Evolutionary conservation across 2,329 filamentous ascomycete genomes (phyloP).

Genomic region (Phialemoniopsis sp.): DNA sequence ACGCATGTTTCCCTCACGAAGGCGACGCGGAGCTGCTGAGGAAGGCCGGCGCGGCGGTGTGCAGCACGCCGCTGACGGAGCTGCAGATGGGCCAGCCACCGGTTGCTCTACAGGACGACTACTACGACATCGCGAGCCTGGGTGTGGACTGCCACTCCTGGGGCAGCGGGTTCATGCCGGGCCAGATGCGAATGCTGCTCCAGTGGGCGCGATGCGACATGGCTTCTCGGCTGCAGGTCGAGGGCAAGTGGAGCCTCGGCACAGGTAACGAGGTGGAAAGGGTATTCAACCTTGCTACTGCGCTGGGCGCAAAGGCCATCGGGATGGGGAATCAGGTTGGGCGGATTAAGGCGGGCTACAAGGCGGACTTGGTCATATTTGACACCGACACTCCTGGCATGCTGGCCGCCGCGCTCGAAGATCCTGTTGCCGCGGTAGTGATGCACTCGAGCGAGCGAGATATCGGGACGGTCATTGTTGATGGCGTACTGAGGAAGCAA

Average conservation of each 20-base stretch:
- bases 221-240: constrained; percentile 19
- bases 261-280: constrained; percentile 29
- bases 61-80: constrained; percentile 44
- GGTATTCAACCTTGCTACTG: constrained; percentile 43
- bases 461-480: constrained; percentile 35
- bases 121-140: constrained; percentile 21
- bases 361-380: constrained; percentile 45
- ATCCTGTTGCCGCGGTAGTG: constrained; percentile 36
- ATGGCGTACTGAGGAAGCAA: constrained; percentile 31
- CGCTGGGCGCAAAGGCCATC: constrained; percentile 37
- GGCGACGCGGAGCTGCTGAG: constrained; percentile 28
- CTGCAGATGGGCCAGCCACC: constrained; percentile 39
- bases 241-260: constrained; percentile 15
- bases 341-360: constrained; percentile 36
- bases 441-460: constrained; percentile 34
- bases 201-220: constrained; percentile 20
- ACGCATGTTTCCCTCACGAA: constrained; percentile 24
- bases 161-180: constrained; percentile 20
- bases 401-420: constrained; percentile 31
- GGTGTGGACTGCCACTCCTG: constrained; percentile 28
- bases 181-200: constrained; percentile 25
- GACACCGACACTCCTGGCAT: constrained; percentile 25
- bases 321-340: constrained; percentile 36
- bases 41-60: constrained; percentile 27
- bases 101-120: constrained; percentile 24